Conservation (phyloP, 2,329 filamentous ascomycete species). For the Colletotrichum sidae region DNA sequence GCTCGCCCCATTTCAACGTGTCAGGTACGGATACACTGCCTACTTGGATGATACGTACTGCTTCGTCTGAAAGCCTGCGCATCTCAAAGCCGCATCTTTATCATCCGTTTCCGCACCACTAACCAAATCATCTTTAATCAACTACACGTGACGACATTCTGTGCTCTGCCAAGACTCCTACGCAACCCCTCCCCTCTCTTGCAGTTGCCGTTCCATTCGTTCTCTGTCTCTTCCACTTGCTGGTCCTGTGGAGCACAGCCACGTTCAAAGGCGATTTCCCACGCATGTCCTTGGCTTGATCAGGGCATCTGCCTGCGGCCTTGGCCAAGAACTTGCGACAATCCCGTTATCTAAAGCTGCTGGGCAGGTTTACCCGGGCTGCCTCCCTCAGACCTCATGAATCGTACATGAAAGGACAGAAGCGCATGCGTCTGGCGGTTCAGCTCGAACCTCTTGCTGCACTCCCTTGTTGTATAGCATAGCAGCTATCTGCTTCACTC, state of each 20-base stretch:
- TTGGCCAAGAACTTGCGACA: slow-evolving; percentile 36
- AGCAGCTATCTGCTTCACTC: slow-evolving; percentile 10
- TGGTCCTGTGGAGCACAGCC: slow-evolving; percentile 19
- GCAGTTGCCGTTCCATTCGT: slow-evolving; percentile 30
- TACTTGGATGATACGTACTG: background rate
- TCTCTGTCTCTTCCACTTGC: slow-evolving; percentile 33
- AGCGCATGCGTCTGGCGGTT: slow-evolving; percentile 32
- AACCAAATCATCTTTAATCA: background rate
- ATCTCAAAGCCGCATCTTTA: no score
- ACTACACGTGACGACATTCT: slow-evolving; percentile 18
- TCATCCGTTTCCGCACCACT: no score
- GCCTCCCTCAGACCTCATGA: slow-evolving; percentile 34
- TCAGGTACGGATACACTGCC: no score
- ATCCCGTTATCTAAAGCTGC: background rate
- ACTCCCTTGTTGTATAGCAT: slow-evolving; percentile 8
- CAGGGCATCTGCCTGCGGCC: slow-evolving; percentile 18
- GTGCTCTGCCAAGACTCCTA: slow-evolving; percentile 6
- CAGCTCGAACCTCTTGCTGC: slow-evolving; percentile 22
- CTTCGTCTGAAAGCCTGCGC: no score
- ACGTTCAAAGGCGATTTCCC: slow-evolving; percentile 18
- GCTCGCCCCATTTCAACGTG: no score
- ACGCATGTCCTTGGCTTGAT: slow-evolving; percentile 23
- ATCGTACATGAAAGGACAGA: slow-evolving; percentile 31
- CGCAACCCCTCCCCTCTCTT: slow-evolving; percentile 33
- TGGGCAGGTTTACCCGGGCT: slow-evolving; percentile 37